Percentiles rank a stretch among this genome's conserved stretches.
phyloP scores from a whole-genome alignment of 305 asterid species.

The Fraxinus ornus region DNA sequence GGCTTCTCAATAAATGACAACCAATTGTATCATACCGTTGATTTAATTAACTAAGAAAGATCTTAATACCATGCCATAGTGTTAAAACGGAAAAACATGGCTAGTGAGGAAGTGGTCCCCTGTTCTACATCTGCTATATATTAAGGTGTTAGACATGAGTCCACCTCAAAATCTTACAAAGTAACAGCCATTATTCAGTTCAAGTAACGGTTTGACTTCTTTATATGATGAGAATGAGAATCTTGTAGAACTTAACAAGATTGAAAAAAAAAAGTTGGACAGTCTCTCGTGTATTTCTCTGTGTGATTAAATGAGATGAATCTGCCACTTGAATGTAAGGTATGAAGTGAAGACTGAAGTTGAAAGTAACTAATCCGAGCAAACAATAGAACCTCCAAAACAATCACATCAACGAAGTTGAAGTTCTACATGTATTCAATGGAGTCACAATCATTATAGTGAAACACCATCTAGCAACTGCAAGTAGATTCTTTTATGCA shows the following conservation, averaged over 20 bases:
- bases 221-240: not conserved
- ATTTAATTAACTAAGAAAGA: slow-evolving; percentile 2
- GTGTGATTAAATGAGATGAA: not conserved
- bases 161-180: slow-evolving; percentile 15
- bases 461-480: not conserved
- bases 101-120: slow-evolving; percentile 57
- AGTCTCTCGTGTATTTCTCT: not conserved
- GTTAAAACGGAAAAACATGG: slow-evolving; percentile 25
- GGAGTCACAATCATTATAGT: not conserved
- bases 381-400: not conserved
- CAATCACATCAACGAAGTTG: not conserved
- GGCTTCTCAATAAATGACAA: slow-evolving; percentile 3
- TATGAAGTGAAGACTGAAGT: not conserved
- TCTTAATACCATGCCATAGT: slow-evolving; percentile 11
- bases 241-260: slow-evolving; percentile 4
- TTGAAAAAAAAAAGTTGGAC: not conserved
- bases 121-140: slow-evolving; percentile 24
- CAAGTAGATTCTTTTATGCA: not conserved
- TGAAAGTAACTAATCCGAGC: slow-evolving; percentile 1
- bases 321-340: not conserved
- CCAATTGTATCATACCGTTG: not conserved
- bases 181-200: slow-evolving; percentile 4
- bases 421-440: not conserved
- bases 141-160: slow-evolving; percentile 4
- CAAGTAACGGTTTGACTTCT: slow-evolving; percentile 14